phyloP scores from a whole-genome alignment of 176 grass and related monocot genomes.

The Rhynchospora breviuscula region DNA sequence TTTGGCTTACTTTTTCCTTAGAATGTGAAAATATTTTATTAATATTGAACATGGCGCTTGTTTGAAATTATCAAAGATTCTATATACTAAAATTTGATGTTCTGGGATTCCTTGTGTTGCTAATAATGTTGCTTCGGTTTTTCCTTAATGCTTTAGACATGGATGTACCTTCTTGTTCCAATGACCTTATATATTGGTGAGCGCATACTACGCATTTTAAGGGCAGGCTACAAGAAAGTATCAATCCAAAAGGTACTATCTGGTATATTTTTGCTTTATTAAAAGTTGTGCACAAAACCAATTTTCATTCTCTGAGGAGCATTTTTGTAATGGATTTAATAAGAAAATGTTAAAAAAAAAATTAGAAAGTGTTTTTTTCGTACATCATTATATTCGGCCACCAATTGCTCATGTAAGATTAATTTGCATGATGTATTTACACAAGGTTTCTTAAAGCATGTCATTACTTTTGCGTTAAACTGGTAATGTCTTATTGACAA shows the following conservation, averaged over 20 bases:
- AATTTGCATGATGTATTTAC: neutral
- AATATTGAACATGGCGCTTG: neutral
- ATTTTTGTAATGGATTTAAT: neutral
- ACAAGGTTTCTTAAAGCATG: neutral
- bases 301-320: neutral
- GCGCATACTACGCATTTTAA: slow-evolving; percentile 55
- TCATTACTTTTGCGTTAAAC: neutral
- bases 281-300: neutral
- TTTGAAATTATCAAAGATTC: neutral
- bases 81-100: neutral
- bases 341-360: neutral
- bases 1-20: neutral
- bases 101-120: neutral
- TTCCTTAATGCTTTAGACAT: slow-evolving; percentile 42
- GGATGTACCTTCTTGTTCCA: slow-evolving; percentile 84
- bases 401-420: neutral
- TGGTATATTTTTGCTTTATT: neutral
- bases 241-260: slow-evolving; percentile 54
- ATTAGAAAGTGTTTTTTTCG: no score
- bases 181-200: slow-evolving; percentile 59
- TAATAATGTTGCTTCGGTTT: neutral
- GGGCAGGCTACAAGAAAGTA: slow-evolving; percentile 57
- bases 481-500: neutral
- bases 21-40: neutral
- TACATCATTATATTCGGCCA: neutral